These are phyloP conservation scores for Fragilaria radians DNA, from an alignment of 108 stramenopile genomes.

Conservation along the genomic window DNA sequence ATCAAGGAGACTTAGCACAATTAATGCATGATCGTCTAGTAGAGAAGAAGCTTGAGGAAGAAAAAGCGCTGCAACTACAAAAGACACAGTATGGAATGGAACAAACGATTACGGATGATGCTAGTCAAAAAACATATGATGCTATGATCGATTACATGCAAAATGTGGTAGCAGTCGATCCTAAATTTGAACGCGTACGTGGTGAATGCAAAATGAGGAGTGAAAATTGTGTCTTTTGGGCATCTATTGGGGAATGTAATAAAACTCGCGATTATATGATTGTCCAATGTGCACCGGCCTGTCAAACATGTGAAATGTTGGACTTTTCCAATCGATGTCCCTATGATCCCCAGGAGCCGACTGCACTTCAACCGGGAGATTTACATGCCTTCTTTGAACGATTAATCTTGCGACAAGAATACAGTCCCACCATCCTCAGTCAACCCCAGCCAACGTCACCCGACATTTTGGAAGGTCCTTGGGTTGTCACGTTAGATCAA, in stretches of 20 bases:
- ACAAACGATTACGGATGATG: not conserved
- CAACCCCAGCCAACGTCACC: constrained; percentile 9
- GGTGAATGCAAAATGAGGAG: constrained; percentile 39
- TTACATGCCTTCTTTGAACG: constrained; percentile 22
- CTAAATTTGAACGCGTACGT: not conserved
- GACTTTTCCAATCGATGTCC: constrained; percentile 56
- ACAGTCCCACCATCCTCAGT: constrained; percentile 25
- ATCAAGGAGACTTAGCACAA: too few relatives aligned
- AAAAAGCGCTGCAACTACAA: too few relatives aligned
- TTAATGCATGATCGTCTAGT: too few relatives aligned
- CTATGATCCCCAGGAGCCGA: constrained; percentile 31
- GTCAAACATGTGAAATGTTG: constrained; percentile 56
- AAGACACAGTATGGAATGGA: not conserved
- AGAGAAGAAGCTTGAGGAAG: too few relatives aligned
- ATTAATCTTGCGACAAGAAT: constrained; percentile 13
- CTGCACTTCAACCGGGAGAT: constrained; percentile 33
- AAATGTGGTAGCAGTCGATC: not conserved
- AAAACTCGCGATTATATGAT: constrained; percentile 29
- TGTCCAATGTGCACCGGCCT: constrained; percentile 64
- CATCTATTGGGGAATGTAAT: constrained; percentile 56
- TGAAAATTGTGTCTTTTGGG: constrained; percentile 61
- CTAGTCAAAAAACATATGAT: not conserved
- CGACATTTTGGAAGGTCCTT: constrained; percentile 38
- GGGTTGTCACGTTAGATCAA: constrained; percentile 57
- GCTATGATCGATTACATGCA: constrained; percentile 1